Evolutionary conservation across 2,329 filamentous ascomycete genomes (phyloP).

Genomic region (Botrytis fragariae): DNA sequence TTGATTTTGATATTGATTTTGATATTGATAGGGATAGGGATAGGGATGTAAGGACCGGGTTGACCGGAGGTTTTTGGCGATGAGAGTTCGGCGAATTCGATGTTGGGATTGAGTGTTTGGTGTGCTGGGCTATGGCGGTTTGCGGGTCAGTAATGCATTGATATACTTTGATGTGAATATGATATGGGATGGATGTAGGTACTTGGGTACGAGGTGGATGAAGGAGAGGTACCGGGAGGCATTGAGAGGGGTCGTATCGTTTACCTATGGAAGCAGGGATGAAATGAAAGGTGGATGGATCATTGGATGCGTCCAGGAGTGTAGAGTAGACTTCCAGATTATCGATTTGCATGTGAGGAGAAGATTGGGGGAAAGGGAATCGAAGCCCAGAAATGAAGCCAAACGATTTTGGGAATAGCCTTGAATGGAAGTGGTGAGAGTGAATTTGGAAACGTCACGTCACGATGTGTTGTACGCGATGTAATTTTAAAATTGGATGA

Average conservation of each 20-base stretch:
- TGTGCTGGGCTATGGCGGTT: neutral
- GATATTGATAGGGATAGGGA: neutral
- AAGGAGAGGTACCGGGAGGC: neutral
- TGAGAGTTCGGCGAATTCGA: no score
- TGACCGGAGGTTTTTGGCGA: neutral
- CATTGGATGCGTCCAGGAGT: neutral
- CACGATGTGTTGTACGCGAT: slow-evolving; percentile 36
- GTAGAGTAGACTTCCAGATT: neutral
- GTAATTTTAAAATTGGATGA: slow-evolving; percentile 29
- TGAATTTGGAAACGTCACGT: neutral
- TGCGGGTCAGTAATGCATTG: neutral
- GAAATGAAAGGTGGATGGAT: neutral
- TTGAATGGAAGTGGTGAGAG: neutral
- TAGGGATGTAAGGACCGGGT: neutral
- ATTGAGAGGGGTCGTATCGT: neutral
- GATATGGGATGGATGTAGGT: neutral
- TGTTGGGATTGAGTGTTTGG: no score
- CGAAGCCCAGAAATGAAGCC: neutral
- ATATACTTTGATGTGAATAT: neutral
- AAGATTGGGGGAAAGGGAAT: neutral
- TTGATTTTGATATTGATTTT: no score
- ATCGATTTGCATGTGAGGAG: neutral
- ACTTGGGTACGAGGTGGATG: neutral
- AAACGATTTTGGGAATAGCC: neutral
- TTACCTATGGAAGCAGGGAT: neutral